phyloP scores from a whole-genome alignment of 108 stramenopile genomes.

The Pseudonitzschia pungens region DNA sequence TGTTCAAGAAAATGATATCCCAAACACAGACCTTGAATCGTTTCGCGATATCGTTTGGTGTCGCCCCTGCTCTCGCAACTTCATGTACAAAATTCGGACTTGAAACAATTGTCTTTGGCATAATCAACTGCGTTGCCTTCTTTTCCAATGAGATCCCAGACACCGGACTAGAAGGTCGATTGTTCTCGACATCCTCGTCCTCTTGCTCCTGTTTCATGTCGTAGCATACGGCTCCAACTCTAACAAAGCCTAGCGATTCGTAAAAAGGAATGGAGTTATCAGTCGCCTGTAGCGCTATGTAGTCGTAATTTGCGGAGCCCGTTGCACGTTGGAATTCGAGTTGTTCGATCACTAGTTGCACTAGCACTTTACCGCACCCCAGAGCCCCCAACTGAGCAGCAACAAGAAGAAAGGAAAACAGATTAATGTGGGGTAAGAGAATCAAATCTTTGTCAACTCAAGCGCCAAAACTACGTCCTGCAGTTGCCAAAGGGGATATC shows the following conservation, averaged over 20 bases:
- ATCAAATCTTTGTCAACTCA: not conserved
- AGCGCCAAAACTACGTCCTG: too few relatives aligned
- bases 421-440: not conserved
- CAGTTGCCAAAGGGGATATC: not conserved
- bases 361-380: slow-evolving; percentile 76
- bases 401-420: not conserved
- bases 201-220: slow-evolving; percentile 20
- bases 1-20: slow-evolving; percentile 84
- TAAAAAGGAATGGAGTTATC: slow-evolving; percentile 91
- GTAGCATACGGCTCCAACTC: slow-evolving; percentile 73
- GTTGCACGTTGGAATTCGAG: slow-evolving; percentile 63
- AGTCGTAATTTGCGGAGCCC: slow-evolving; percentile 75
- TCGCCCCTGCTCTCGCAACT: slow-evolving; percentile 56
- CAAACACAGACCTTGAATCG: slow-evolving; percentile 65
- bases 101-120: slow-evolving; percentile 40
- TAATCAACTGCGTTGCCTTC: slow-evolving; percentile 22
- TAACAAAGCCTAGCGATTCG: slow-evolving; percentile 83
- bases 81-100: slow-evolving; percentile 53
- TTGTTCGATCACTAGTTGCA: slow-evolving; percentile 76
- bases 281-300: slow-evolving; percentile 86
- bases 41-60: slow-evolving; percentile 59
- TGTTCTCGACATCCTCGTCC: not conserved
- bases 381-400: slow-evolving; percentile 50
- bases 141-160: not conserved
- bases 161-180: slow-evolving; percentile 8